Base-by-base conservation (phyloP, 495 filamentous ascomycete genomes). In the Platismatia glauca region DNA sequence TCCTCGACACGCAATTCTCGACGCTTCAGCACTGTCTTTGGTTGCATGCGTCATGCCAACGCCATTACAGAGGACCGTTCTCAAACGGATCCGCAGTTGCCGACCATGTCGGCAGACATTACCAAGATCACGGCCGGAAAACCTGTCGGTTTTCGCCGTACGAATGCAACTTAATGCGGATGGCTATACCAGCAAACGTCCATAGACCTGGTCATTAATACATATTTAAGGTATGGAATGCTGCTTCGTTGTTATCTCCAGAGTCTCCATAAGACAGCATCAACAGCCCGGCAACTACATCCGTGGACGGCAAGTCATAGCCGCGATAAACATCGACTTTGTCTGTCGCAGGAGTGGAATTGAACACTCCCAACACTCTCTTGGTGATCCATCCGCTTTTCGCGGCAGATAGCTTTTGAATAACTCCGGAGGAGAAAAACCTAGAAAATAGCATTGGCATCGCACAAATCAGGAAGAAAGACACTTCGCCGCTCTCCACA, bases 161-260 rank as follows among this genome's bases (percentile, higher is more conserved):
- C 9, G 38, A 39, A 39, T 39, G 38, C 15, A 13, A 39, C 38
- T 39, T 39, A 39, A 7, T 89, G 7, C 91, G 83, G 44, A 94
- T 80, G 1, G 86, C 83, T 16, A 95, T 75, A 3, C 84, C 86
- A 0, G 82, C 84, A 37, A 89, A 76, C 48, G 85, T 84, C 82
- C 85, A 89, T 56, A 67, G 31, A 0, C 58, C 66, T 64, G 43
- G 6, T 4, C 58, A 15, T n/a, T 3, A 22, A 4, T 50, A 38
- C 24, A 13, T 33, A 35, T 24, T 7, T 41, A n/a, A 33, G 9
- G 35, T 37, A 37, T 11, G 11, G 38, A 39, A 12, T 13, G 9
- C 66, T 52, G 66, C 52, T 46, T 67, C 66, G 31, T 59, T 61
- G 53, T 64, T 64, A 31, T 62, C 56, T 18, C 62, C 66, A 62